Evolutionary conservation across 2,329 filamentous ascomycete species (phyloP), one percentile per base, ranked within the genome.

Genomic region (Thielaviopsis musarum): DNA sequence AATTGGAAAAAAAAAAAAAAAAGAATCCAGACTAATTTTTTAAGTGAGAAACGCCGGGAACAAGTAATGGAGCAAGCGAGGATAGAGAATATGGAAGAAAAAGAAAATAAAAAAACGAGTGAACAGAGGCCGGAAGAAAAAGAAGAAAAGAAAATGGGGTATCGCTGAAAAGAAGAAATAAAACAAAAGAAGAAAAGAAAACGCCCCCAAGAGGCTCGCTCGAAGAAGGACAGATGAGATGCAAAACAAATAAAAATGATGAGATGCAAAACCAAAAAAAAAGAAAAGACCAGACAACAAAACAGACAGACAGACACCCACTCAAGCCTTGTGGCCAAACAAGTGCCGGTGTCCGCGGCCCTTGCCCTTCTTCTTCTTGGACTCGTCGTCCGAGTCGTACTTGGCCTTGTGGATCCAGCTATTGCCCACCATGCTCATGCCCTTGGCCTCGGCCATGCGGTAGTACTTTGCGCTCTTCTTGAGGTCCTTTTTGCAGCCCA

Each of bases 361-460:
- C 72, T 91, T 91, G 71, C 85, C 87, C 62, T 85, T 80, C 49
- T 76, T 67, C 69, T 87, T 88, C 70, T 85, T 87, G 61, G 70
- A 70, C 61, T 71, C 67, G 57, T 71, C 75, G 45, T 85, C 81
- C 26, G 88, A 87, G 62, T 85, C 82, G 70, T 97, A 97, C 69
- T 97, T 97, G 60, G 89, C 74, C 71, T 97, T 97, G 76, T 96
- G 91, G 66, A 97, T 97, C 91, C 93, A 98, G 76, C 90, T 96
- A 70, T 97, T 97, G 59, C 93, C 93, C 60, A 95, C 86, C 90
- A 97, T 97, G 71, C 83, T 95, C 77, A 96, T 91, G 6, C 93
- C 93, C 72, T 93, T 93, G 24, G 85, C 83, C 70, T 95, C 93
- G 5, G 93, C 93, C 75, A 85, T 79, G 22, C 93, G 84, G 70